These are phyloP conservation scores for Hypomontagnella submonticulosa DNA, from an alignment of 495 filamentous ascomycete genomes.

Conservation along the genomic window DNA sequence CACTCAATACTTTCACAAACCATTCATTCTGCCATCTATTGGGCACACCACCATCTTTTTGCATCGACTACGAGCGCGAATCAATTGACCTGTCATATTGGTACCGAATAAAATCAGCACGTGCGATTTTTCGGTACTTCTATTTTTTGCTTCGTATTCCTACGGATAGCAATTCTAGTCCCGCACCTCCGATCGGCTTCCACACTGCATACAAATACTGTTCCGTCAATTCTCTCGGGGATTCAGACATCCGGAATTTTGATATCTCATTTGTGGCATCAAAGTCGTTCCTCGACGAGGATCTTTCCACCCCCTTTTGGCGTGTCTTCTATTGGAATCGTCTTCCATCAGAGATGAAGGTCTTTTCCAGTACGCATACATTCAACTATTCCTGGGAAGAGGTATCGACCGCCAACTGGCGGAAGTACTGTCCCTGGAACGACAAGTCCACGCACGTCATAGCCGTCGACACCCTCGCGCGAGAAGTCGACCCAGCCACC, in stretches of 20 bases:
- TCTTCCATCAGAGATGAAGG: constrained; percentile 74
- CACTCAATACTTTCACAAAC: neutral
- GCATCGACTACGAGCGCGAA: constrained; percentile 3
- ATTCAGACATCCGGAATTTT: constrained; percentile 4
- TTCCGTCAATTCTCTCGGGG: constrained; percentile 2
- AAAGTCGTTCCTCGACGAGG: constrained; percentile 1
- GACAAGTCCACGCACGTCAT: constrained; percentile 92
- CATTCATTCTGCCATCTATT: neutral
- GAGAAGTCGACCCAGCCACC: constrained; percentile 79
- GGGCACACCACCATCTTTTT: constrained; percentile 31
- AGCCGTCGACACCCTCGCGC: constrained; percentile 90
- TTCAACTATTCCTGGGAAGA: constrained; percentile 99
- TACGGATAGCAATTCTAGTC: constrained; percentile 26
- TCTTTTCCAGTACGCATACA: constrained; percentile 86
- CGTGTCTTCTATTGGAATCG: constrained; percentile 6
- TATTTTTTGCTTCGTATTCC: constrained; percentile 11
- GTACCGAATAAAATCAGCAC: constrained; percentile 3
- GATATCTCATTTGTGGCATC: constrained; percentile 9
- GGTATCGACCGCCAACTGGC: constrained; percentile 99
- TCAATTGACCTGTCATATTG: constrained; percentile 17
- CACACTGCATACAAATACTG: constrained; percentile 11
- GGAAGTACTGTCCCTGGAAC: constrained; percentile 99
- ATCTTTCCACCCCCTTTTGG: neutral
- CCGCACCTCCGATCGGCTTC: constrained; percentile 40
- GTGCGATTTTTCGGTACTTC: constrained; percentile 20